Conservation (phyloP, 192 early-diverging fungal species). For the Coemansia sp. region DNA sequence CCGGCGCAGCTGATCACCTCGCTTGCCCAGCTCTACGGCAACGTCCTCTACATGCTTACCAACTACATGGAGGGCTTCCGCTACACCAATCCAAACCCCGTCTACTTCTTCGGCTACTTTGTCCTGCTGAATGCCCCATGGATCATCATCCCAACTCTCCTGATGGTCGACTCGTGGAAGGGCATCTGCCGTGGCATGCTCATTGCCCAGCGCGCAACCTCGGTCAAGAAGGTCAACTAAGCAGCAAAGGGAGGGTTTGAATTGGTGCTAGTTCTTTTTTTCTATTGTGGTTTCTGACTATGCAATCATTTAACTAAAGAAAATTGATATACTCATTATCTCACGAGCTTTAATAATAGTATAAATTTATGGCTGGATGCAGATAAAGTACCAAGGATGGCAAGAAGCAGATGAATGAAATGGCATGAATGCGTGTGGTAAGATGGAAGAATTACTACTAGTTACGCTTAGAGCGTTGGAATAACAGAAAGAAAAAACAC, state of each 20-base stretch:
- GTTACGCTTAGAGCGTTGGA: no score
- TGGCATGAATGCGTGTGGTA: no score
- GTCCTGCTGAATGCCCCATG: conserved; percentile 79
- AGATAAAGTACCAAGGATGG: not conserved
- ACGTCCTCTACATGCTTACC: conserved; percentile 80
- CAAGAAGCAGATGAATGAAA: no score
- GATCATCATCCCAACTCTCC: conserved; percentile 70
- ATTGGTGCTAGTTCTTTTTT: no score
- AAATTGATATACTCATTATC: not conserved
- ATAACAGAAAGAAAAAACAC: no score
- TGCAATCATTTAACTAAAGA: no score
- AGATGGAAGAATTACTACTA: no score
- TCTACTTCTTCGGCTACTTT: conserved; percentile 94
- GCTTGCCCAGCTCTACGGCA: conserved; percentile 78
- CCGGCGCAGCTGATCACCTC: conserved; percentile 62
- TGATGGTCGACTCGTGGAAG: conserved; percentile 55
- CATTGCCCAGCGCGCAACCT: conserved; percentile 50
- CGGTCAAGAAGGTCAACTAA: conserved; percentile 52
- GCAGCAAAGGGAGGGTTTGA: not conserved
- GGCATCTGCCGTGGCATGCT: conserved; percentile 59
- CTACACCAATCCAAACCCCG: conserved; percentile 70
- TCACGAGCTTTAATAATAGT: not conserved
- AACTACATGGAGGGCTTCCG: conserved; percentile 66
- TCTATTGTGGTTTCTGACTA: no score
- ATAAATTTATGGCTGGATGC: not conserved